phyloP scores from a whole-genome alignment of 2,329 filamentous ascomycete species.

The Mycogone perniciosa region DNA sequence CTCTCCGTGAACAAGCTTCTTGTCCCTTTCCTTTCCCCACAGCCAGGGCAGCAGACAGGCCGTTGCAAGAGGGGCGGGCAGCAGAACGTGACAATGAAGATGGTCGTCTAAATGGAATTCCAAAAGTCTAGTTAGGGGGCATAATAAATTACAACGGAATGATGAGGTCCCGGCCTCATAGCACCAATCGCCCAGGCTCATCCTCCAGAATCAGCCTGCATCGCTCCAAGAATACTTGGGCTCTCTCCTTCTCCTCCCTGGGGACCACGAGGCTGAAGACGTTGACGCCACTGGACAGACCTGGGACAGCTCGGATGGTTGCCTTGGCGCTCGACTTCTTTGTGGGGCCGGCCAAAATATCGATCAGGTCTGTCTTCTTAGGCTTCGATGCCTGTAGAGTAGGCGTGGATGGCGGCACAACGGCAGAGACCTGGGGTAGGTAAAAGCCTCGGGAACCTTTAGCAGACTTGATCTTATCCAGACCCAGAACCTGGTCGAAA shows the following conservation, averaged over 20 bases:
- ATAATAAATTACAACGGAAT: conserved; percentile 27
- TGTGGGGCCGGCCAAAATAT: conserved; percentile 56
- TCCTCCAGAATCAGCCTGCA: conserved; percentile 78
- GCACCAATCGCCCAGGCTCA: conserved; percentile 68
- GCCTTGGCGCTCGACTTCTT: conserved; percentile 23
- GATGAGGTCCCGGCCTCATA: conserved; percentile 34
- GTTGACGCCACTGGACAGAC: conserved; percentile 52
- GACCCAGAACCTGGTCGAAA: conserved; percentile 81
- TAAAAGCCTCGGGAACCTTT: conserved; percentile 55
- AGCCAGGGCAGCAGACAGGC: no score
- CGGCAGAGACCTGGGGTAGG: conserved; percentile 61
- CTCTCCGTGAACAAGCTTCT: not conserved
- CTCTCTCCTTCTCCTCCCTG: conserved; percentile 74
- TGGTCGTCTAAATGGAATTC: conserved; percentile 7
- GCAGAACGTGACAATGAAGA: conserved; percentile 2
- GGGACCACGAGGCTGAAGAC: conserved; percentile 77
- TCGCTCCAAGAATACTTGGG: conserved; percentile 73
- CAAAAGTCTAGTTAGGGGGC: conserved; percentile 10
- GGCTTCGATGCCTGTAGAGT: conserved; percentile 26
- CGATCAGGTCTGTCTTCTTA: conserved; percentile 63
- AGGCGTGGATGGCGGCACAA: conserved; percentile 37
- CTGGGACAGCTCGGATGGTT: conserved; percentile 21
- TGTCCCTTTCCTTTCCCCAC: no score
- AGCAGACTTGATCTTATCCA: conserved; percentile 42
- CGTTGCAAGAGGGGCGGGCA: no score